Conservation (phyloP, 2,329 filamentous ascomycete genomes). For the Didymella pomorum region DNA sequence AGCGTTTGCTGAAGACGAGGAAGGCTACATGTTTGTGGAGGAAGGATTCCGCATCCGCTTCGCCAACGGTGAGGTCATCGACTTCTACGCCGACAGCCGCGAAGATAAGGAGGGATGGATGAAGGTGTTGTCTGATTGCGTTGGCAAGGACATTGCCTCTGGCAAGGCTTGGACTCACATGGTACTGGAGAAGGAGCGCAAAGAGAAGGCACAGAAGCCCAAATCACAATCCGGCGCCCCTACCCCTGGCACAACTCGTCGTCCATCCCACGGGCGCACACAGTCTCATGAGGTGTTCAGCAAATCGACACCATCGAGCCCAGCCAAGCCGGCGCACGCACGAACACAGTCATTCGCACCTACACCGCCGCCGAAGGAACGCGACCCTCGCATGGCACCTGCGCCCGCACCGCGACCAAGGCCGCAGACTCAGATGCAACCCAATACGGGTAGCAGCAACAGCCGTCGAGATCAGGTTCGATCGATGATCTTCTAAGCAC, state of each 20-base stretch:
- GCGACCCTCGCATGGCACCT: conserved; percentile 35
- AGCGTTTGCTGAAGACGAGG: conserved; percentile 96
- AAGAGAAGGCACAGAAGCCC: conserved; percentile 36
- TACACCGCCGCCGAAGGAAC: conserved; percentile 45
- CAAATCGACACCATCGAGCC: conserved; percentile 41
- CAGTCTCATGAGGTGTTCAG: conserved; percentile 42
- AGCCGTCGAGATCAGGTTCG: conserved; percentile 51
- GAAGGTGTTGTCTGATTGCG: conserved; percentile 78
- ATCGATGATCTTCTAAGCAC: conserved; percentile 52
- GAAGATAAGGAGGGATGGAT: conserved; percentile 95
- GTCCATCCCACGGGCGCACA: conserved; percentile 39
- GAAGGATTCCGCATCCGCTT: conserved; percentile 99
- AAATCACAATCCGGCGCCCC: conserved; percentile 36
- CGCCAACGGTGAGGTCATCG: conserved; percentile 96
- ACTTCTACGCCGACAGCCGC: conserved; percentile 93
- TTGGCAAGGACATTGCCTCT: conserved; percentile 63
- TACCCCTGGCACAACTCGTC: conserved; percentile 24
- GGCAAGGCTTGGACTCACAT: conserved; percentile 69
- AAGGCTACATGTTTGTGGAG: conserved; percentile 99
- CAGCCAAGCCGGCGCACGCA: conserved; percentile 41
- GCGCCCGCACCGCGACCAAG: conserved; percentile 44
- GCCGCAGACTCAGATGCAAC: conserved; percentile 36
- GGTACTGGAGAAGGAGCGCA: conserved; percentile 60
- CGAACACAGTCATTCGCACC: conserved; percentile 45
- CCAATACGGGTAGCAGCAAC: conserved; percentile 20